These are phyloP conservation scores for Ceratopteris richardii DNA, from an alignment of 75 land plant species.

Conservation along the genomic window DNA sequence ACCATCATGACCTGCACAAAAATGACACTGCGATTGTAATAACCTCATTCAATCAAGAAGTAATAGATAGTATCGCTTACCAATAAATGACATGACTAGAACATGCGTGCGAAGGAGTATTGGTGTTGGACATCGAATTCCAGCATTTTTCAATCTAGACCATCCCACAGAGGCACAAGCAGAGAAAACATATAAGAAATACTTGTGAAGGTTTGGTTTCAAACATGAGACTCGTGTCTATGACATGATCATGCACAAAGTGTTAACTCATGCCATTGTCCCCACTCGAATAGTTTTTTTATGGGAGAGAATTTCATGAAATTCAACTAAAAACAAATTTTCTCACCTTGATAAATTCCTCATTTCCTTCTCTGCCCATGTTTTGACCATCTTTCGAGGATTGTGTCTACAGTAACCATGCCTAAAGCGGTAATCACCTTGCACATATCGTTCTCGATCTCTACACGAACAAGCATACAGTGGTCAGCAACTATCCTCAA, in stretches of 20 bases:
- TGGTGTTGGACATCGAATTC: conserved; percentile 82
- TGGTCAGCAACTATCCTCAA: too few relatives aligned
- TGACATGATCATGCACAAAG: too few relatives aligned
- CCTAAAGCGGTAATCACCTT: conserved; percentile 95
- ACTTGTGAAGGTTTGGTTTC: too few relatives aligned
- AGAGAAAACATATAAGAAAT: too few relatives aligned
- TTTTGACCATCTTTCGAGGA: conserved; percentile 95
- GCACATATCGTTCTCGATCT: conserved; percentile 93
- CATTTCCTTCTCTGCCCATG: conserved; percentile 99
- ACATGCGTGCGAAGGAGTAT: conserved; percentile 80
- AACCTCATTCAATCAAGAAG: too few relatives aligned
- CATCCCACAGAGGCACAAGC: conserved; percentile 1
- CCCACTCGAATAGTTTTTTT: too few relatives aligned
- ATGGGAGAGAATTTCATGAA: too few relatives aligned
- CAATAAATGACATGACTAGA: conserved; percentile 93
- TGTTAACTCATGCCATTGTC: too few relatives aligned
- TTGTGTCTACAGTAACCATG: conserved; percentile 91
- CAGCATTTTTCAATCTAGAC: conserved; percentile 74
- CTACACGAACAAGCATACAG: conserved; percentile 29
- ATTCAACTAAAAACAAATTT: too few relatives aligned
- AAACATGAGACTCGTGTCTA: too few relatives aligned
- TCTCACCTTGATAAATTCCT: conserved; percentile 74
- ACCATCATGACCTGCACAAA: conserved; percentile 58
- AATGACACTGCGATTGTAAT: too few relatives aligned
- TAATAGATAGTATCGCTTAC: conserved; percentile 15